Base-by-base conservation (phyloP, 2,329 filamentous ascomycete genomes). In the Tympanopsis confertula region DNA sequence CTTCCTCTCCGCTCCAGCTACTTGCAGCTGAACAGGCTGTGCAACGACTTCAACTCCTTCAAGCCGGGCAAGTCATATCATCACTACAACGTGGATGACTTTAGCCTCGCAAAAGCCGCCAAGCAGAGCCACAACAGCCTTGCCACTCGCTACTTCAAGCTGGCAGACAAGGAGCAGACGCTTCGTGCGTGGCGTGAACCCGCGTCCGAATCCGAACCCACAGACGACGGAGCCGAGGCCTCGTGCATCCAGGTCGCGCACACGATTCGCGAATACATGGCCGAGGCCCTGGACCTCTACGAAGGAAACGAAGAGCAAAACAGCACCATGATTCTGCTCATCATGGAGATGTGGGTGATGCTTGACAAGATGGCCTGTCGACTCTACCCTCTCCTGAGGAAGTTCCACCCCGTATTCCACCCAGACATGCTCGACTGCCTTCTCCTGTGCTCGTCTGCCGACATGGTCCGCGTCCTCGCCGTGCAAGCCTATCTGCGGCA, bases 341-440 rank as follows among this genome's bases (percentile, higher is more conserved):
- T 74, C 0, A 65, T 82, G 47, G 67, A 74, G 36, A 44, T 78
- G 0, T 84, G 77, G 78, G 49, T 69, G 3, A 46, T 50, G 1
- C 63, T 81, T 50, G 79, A 84, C 42, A 46, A 55, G 10, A 51
- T 48, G n/a, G 66, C 68, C 1, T 52, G 60, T 0, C 10, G 33
- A 0, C 42, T 43, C 1, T 72, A 60, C 35, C 65, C 67, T 0
- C 49, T 80, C 0, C 52, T 84, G 0, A 20, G 36, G 0, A 53
- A 71, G 0, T 78, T 68, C 38, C 58, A 68, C 12, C 71, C 76
- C 0, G 55, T 59, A 0, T 69, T 84, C 35, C 43, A 51, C 0
- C 53, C 67, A 0, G 56, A 66, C 3, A 47, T 69, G 0, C 53
- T 84, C 1, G 65, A 82, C 45, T 56, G 65, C 3, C 55, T 84